A percentile compares a stretch with the other conserved stretches of the same genome.
phyloP scores from a whole-genome alignment of 2,329 filamentous ascomycete genomes.

The Aspergillus clavatus region DNA sequence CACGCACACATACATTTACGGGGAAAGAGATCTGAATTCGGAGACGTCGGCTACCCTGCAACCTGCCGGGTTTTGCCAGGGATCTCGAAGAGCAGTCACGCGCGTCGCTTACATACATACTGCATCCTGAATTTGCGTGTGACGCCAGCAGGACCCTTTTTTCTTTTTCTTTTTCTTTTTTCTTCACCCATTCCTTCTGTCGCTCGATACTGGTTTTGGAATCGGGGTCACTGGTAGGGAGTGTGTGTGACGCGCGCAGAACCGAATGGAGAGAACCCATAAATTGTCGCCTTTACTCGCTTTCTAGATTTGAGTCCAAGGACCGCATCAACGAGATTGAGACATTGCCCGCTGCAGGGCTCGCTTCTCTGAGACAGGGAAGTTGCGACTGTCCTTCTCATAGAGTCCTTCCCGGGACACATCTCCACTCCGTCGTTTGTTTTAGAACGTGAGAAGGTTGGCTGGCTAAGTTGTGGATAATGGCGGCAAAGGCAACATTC shows the following conservation, averaged over 20 bases:
- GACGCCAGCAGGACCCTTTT: background rate
- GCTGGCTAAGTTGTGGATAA: conserved; percentile 20
- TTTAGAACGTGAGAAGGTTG: background rate
- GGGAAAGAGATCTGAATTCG: background rate
- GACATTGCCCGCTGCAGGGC: background rate
- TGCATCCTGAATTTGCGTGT: background rate
- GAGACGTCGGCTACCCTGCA: background rate
- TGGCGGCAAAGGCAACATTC: conserved; percentile 47
- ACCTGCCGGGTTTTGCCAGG: conserved; percentile 12
- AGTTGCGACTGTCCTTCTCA: no score
- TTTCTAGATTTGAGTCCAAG: background rate
- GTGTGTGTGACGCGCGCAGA: background rate
- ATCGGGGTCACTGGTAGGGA: background rate
- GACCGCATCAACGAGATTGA: background rate
- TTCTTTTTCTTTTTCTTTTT: background rate
- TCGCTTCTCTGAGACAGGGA: background rate
- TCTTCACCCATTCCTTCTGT: no score
- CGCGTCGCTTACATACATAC: background rate
- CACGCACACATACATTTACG: background rate
- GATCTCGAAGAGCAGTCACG: conserved; percentile 1
- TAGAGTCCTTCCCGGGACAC: background rate
- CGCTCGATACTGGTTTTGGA: background rate
- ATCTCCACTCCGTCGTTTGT: background rate
- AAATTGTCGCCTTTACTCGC: background rate
- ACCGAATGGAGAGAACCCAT: background rate